A percentile compares a stretch with the other conserved stretches of the same genome.
Evolutionary conservation across 495 filamentous ascomycete genomes (phyloP).

Genomic region (Aspergillus cavernicola): DNA sequence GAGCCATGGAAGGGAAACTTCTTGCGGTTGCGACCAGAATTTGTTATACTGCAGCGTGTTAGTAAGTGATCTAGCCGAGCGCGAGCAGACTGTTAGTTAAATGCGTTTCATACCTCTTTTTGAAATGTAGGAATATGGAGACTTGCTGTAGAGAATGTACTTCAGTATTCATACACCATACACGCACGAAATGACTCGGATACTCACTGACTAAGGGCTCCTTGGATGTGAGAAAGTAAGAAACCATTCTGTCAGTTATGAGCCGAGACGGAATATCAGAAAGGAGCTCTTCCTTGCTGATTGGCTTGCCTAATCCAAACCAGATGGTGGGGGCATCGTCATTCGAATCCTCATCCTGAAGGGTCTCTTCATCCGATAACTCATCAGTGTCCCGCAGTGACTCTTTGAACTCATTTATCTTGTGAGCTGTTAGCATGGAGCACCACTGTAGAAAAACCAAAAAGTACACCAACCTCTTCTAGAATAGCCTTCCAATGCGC

Average conservation of each 20-base stretch:
- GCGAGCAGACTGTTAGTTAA: too few relatives aligned
- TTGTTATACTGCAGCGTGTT: constrained; percentile 26
- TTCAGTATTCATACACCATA: neutral
- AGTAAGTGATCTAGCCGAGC: neutral
- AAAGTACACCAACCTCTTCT: constrained; percentile 39
- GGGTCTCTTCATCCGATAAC: constrained; percentile 19
- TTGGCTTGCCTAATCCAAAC: constrained; percentile 31
- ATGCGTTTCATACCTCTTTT: constrained; percentile 11
- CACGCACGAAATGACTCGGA: too few relatives aligned
- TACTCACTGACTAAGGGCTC: constrained; percentile 40
- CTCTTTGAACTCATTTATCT: constrained; percentile 36
- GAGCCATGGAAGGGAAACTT: constrained; percentile 36
- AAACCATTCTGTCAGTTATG: constrained; percentile 43
- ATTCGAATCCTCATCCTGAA: constrained; percentile 20
- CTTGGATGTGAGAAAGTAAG: constrained; percentile 40
- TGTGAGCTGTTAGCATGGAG: neutral
- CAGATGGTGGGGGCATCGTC: constrained; percentile 33
- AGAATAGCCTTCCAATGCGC: constrained; percentile 50
- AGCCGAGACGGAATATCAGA: constrained; percentile 38
- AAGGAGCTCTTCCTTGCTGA: constrained; percentile 36
- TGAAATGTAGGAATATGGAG: constrained; percentile 16
- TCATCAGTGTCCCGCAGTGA: constrained; percentile 16
- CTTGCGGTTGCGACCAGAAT: constrained; percentile 33
- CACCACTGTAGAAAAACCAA: constrained; percentile 6
- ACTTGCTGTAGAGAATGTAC: constrained; percentile 4